Base-by-base conservation (phyloP, 805 yeast species). In the Pichia manshurica region DNA sequence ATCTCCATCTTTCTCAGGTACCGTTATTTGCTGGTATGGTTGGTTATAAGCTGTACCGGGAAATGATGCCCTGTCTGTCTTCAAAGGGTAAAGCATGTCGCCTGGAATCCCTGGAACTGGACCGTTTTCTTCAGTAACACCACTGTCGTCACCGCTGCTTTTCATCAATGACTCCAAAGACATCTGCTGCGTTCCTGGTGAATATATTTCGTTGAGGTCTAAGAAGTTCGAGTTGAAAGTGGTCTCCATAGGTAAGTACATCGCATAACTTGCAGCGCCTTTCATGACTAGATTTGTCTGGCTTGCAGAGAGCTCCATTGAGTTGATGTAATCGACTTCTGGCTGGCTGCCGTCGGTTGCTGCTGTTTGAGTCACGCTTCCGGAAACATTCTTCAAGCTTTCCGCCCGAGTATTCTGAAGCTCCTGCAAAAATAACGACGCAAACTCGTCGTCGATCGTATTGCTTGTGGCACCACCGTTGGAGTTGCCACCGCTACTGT, bases 371-470 rank as follows among this genome's bases (percentile, higher is more conserved):
- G 29, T 28, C 16, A 41, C 16, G 3, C 12, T 22, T 12, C 15
- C 21, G 4, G 29, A 17, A 12, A 9, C 23, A 13, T 40, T 40
- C 17, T 16, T 40, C 15, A 7, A 5, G 16, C 31, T 28, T 9
- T 8, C 34, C 7, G 33, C 7, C 4, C 48, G 20, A 15, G 53
- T 44, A 28, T 46, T 46, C 22, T 49, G 54, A 6, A 49, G 42
- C 13, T 49, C 49, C 33, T 49, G 50, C 9, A 51, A 29, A 20
- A 51, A 51, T n/a, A 51, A 31, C 3, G 54, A 51, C 7, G 54
- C 53, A 46, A 51, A 51, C 15, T 51, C 54, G 25, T 51, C 54
- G 22, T 51, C 54, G 12, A 49, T 51, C 13, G 44, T 51, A 13
- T 25, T 25, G 29, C 29, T 25, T 10, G 29, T 25, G 29, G 29